A percentile compares a stretch with the other conserved stretches of the same genome.
These are phyloP conservation scores for Umbelopsis isabellina DNA, from an alignment of 192 early-diverging fungal genomes.

Conservation along the genomic window DNA sequence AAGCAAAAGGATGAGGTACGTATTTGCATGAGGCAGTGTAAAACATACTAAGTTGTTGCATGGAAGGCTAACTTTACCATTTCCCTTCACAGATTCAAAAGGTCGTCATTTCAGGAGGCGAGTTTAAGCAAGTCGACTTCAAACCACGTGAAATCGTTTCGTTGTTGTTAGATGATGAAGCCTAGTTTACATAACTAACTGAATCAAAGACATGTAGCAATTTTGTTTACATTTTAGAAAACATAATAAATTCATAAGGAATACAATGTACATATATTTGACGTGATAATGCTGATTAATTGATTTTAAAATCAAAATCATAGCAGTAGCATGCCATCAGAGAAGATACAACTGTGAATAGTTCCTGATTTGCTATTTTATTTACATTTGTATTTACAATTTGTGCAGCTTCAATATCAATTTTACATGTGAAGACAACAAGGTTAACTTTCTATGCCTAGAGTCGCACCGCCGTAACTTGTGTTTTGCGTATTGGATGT, in stretches of 20 bases:
- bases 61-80: conserved; percentile 2
- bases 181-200: conserved; percentile 6
- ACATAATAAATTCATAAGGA: too few species aligned
- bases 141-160: conserved; percentile 91
- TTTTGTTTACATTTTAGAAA: too few species aligned
- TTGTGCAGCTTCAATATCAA: too few species aligned
- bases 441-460: too few species aligned
- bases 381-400: conserved; percentile 13
- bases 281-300: too few species aligned
- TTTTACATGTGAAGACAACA: too few species aligned
- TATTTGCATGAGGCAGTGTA: background rate
- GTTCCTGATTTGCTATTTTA: too few species aligned
- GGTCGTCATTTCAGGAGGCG: conserved; percentile 92
- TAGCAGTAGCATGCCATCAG: too few species aligned
- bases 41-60: background rate
- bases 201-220: too few species aligned
- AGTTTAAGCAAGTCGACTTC: conserved; percentile 81
- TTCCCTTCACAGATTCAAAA: conserved; percentile 68
- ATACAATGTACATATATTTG: too few species aligned
- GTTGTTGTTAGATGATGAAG: conserved; percentile 79
- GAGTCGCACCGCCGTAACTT: background rate
- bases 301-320: too few species aligned
- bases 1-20: conserved; percentile 84
- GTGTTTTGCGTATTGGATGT: background rate
- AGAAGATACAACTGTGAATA: too few species aligned